Evolutionary conservation across 176 grass and related monocot species (phyloP), one percentile per base, ranked within the genome.

Genomic region (Zoysia japonica): DNA sequence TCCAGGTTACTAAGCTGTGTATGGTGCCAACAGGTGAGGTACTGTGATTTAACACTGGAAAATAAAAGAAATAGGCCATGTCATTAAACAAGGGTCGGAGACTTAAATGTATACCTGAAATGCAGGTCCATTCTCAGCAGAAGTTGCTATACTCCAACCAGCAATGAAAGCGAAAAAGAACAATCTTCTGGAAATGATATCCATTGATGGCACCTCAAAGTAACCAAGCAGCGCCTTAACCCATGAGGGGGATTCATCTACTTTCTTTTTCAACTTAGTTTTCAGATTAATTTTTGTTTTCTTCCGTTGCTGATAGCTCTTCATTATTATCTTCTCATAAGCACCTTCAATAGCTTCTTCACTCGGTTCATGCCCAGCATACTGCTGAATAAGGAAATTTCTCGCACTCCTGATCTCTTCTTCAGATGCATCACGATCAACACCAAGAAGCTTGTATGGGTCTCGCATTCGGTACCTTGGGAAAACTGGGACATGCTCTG

Each of bases 141-240:
- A 93, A 77, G 85, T 85, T 6, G 90, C 88, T 61, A 99, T 87
- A 79, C 96, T 99, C 96, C 96, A 99, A 68, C 86, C 92, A 41
- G 91, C 90, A 78, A 99, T 91, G 88, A 99, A 99, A 72, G 76
- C 87, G 67, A 99, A 99, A 65, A 99, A 87, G 87, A 99, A 96
- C 17, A 93, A 44, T 82, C 90, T 86, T 82, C 85, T 93, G 65
- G 91, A 80, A 61, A 96, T 87, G 42, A 96, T 68, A 86, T 93
- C 92, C 76, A 75, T 88, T 12, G 88, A 61, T 61, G 96, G 92
- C 65, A 93, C 77, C 63, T 96, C 96, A 75, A 99, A 83, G 82
- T 73, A 96, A 59, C 87, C 85, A 67, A 99, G 79, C 73, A 96
- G 47, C 5, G 76, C 86, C 73, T 93, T 87, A 16, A 99, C 64